phyloP scores from a whole-genome alignment of 371 early-diverging fungal species.

The Parasitella parasitica region DNA sequence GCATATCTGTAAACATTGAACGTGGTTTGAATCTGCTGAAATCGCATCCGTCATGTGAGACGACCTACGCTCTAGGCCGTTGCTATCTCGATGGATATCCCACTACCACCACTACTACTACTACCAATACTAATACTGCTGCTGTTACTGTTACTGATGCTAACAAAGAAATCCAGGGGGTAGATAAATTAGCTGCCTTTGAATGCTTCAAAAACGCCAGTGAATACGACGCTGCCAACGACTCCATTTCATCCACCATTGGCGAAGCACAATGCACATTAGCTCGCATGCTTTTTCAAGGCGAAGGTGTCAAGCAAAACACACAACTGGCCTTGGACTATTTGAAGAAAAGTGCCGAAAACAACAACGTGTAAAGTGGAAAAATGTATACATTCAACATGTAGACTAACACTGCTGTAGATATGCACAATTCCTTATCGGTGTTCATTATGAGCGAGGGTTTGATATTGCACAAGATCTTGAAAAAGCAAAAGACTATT shows the following conservation, averaged over 20 bases:
- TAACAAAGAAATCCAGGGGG: neutral
- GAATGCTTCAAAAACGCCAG: constrained; percentile 15
- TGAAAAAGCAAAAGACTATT: constrained; percentile 32
- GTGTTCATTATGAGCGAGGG: constrained; percentile 48
- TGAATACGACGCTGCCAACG: constrained; percentile 9
- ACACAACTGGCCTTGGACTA: constrained; percentile 30
- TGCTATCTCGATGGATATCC: constrained; percentile 22
- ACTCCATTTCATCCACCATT: constrained; percentile 6
- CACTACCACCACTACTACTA: too few species aligned
- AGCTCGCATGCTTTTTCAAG: constrained; percentile 44
- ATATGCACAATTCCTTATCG: constrained; percentile 48
- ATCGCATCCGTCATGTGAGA: constrained; percentile 23
- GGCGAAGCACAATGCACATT: constrained; percentile 37
- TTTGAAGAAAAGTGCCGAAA: constrained; percentile 36
- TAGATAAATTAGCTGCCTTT: constrained; percentile 18
- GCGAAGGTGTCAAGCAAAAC: constrained; percentile 39
- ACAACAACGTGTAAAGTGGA: constrained; percentile 37
- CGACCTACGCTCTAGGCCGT: constrained; percentile 19
- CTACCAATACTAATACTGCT: neutral
- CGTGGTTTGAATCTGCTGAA: constrained; percentile 17
- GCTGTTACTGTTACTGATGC: neutral
- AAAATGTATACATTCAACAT: neutral
- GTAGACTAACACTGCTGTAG: constrained; percentile 11
- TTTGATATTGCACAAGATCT: constrained; percentile 29
- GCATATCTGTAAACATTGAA: constrained; percentile 5